phyloP scores from a whole-genome alignment of 139 green algal genomes.

The Mesostigma viride region DNA sequence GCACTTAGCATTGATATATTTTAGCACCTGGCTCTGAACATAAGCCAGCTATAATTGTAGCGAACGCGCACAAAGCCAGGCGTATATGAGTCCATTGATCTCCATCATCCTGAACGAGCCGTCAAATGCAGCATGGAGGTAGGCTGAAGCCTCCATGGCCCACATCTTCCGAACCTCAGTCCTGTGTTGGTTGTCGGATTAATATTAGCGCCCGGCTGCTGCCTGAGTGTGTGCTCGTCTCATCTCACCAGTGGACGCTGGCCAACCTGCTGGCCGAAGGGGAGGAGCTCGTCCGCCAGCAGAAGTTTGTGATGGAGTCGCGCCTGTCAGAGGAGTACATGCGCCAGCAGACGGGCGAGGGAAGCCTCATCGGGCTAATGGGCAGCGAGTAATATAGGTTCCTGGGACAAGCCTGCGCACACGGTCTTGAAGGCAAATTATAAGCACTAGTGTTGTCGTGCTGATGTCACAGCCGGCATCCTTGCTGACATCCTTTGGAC shows the following conservation, averaged over 20 bases:
- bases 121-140: slow-evolving; percentile 1
- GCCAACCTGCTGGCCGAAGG: slow-evolving; percentile 2
- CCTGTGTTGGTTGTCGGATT: background rate
- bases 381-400: no score
- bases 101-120: background rate
- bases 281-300: slow-evolving; percentile 7
- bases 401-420: no score
- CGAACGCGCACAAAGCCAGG: no score
- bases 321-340: background rate
- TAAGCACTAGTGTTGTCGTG: no score
- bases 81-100: no score
- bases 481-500: no score
- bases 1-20: no score
- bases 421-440: no score
- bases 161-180: background rate
- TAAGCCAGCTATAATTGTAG: no score
- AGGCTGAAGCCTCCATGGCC: background rate
- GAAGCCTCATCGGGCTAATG: no score
- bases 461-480: no score
- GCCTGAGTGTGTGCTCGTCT: background rate
- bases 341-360: background rate
- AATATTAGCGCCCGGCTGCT: background rate
- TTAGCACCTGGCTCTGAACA: no score
- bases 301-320: background rate
- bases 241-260: background rate